These are phyloP conservation scores for Neurospora tetraspora DNA, from an alignment of 495 filamentous ascomycete species.

Conservation along the genomic window DNA sequence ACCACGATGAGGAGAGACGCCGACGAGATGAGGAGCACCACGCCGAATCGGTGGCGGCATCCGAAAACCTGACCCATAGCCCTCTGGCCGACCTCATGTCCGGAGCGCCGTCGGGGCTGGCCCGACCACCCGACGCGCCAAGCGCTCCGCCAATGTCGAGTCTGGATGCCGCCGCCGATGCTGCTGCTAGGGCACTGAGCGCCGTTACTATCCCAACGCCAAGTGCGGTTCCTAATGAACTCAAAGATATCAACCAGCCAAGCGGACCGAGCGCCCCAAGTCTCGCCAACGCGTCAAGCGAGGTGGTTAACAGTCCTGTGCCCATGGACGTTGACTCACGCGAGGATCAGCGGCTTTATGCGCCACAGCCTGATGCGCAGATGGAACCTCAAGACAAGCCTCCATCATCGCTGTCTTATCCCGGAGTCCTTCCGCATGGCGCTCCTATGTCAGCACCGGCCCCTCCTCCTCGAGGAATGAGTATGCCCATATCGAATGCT, in stretches of 20 bases:
- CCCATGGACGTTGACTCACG: conserved; percentile 35
- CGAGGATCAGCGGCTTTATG: conserved; percentile 22
- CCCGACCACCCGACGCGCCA: conserved; percentile 36
- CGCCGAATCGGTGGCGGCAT: conserved; percentile 26
- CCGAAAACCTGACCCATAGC: conserved; percentile 44
- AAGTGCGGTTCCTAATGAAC: conserved; percentile 17
- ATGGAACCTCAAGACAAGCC: conserved; percentile 35
- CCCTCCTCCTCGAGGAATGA: conserved; percentile 56
- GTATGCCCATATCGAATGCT: conserved; percentile 60
- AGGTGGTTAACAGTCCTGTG: conserved; percentile 31
- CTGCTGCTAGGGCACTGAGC: conserved; percentile 17
- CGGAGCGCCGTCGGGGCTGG: conserved; percentile 39
- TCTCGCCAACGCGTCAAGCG: conserved; percentile 22
- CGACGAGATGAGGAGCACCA: conserved; percentile 37
- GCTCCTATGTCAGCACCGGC: conserved; percentile 30
- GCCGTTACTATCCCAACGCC: conserved; percentile 26
- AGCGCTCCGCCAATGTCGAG: conserved; percentile 21
- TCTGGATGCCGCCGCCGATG: conserved; percentile 28
- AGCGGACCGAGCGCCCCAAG: conserved; percentile 29
- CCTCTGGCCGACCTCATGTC: conserved; percentile 46
- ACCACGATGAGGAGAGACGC: conserved; percentile 44
- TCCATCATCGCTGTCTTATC: conserved; percentile 33
- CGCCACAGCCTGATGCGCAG: conserved; percentile 32
- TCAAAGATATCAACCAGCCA: conserved; percentile 31
- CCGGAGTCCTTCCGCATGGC: conserved; percentile 27